Base-by-base conservation (phyloP, 805 yeast species). In the Brettanomyces bruxellensis region DNA sequence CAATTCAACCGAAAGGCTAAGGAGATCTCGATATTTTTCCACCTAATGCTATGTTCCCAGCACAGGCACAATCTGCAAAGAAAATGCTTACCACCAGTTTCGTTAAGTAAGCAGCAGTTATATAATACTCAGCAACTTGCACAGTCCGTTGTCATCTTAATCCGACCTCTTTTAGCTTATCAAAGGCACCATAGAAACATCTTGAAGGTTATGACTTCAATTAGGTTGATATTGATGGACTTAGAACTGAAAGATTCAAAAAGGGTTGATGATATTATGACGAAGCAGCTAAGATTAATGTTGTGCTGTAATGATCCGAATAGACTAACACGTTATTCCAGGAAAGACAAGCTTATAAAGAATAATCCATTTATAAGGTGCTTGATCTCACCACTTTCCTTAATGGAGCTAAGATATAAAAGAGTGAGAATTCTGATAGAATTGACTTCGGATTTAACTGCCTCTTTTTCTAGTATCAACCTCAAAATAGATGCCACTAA, bases 21-120 rank as follows among this genome's bases (percentile, higher is more conserved):
- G 45, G 66, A 75, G 28, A 70, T 83, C 14, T 67, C 73, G 40
- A 64, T 62, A 12, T 75, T 76, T 43, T 62, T 85, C 24, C 78
- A 81, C 51, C 61, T 84, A 28, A 72, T 83, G 71, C 68, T 85
- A 14, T 79, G 83, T 51, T 71, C 80, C 47, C 73, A 76, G 47
- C 85, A 76, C 61, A 70, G 64, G 46, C 70, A 63, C 55, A 76
- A 68, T 52, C 68, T 69, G 45, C 65, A 58, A 39, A 60, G 64
- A 57, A 73, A 67, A 47, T 66, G 69, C 25, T 65, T 67, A 5
- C 67, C 76, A 9, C 81, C 82, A 14, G 68, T 76, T 3, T 64
- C 75, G 4, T 57, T 69, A 50, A 67, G 71, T 25, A 70, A 70
- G 49, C 52, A 50, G n/a, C 51, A 42, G n/a, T 40, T 45, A 28